Evolutionary conservation across 2,329 filamentous ascomycete species (phyloP).

Genomic region (Alternaria longipes): DNA sequence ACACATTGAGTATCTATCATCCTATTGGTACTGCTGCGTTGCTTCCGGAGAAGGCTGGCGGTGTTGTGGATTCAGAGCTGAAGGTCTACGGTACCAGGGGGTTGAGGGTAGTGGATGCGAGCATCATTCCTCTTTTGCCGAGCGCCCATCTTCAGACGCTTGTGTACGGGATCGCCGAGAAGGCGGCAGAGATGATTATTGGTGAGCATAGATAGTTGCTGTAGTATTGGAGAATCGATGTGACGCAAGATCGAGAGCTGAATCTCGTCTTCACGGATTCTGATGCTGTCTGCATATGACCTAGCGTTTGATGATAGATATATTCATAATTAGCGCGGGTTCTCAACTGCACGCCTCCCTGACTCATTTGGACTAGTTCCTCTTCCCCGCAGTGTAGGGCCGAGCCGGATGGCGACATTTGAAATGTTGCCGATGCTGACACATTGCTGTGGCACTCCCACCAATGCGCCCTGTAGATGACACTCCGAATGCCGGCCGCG

Average conservation of each 20-base stretch:
- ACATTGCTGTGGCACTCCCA: not conserved
- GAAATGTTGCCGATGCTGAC: not conserved
- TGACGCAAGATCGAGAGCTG: not conserved
- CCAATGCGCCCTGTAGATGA: not conserved
- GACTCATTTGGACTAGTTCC: not conserved
- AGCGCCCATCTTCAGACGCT: conserved; percentile 39
- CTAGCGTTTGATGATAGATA: not conserved
- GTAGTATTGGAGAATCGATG: not conserved
- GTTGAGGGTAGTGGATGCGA: conserved; percentile 43
- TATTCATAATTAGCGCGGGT: not conserved
- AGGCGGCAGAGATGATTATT: conserved; percentile 34
- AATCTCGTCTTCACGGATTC: not conserved
- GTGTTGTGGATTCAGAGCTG: conserved; percentile 34
- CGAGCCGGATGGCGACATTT: not conserved
- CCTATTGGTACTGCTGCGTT: conserved; percentile 50
- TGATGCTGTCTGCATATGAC: not conserved
- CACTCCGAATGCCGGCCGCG: not conserved
- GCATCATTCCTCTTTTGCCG: conserved; percentile 38
- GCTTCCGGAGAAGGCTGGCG: conserved; percentile 33
- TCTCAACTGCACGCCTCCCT: not conserved
- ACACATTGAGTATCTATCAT: conserved; percentile 42
- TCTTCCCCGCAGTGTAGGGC: not conserved
- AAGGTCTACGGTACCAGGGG: conserved; percentile 33
- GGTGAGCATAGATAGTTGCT: conserved; percentile 5
- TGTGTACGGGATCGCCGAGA: conserved; percentile 44